A percentile compares a stretch with the other conserved stretches of the same genome.
Evolutionary conservation across 345 rosid species (phyloP).

Genomic region (Barbarea vulgaris): DNA sequence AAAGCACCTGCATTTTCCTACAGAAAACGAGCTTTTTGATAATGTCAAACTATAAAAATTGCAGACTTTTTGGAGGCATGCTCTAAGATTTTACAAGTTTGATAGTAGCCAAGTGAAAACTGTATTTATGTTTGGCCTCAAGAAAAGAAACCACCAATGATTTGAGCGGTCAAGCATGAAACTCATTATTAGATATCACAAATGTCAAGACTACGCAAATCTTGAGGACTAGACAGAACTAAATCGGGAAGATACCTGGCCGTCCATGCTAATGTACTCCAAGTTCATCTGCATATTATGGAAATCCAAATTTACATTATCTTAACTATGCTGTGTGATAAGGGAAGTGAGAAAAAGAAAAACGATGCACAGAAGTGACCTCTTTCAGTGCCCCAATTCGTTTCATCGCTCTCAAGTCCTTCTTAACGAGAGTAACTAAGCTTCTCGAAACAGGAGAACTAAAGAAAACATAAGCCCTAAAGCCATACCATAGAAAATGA

Average conservation of each 20-base stretch:
- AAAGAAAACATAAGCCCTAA: conserved; percentile 95
- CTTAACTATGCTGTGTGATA: neutral
- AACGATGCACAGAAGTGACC: conserved; percentile 48
- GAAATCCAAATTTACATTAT: neutral
- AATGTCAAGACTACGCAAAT: conserved; percentile 1
- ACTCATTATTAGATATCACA: neutral
- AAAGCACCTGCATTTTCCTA: neutral
- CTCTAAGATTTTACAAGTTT: neutral
- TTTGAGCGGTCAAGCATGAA: neutral
- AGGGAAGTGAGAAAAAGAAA: conserved; percentile 7
- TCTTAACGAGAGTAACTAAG: conserved; percentile 70
- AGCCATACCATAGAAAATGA: conserved; percentile 15
- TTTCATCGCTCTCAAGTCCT: conserved; percentile 71
- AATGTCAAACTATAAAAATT: neutral
- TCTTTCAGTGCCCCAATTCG: conserved; percentile 91
- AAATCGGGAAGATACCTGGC: conserved; percentile 61
- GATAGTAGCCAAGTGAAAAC: neutral
- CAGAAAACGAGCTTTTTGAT: too few species aligned
- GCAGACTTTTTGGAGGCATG: conserved; percentile 6
- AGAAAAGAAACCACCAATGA: conserved; percentile 21
- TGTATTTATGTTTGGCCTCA: conserved; percentile 2
- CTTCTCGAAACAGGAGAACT: conserved; percentile 88
- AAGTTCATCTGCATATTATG: conserved; percentile 84
- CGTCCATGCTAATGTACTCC: conserved; percentile 92
- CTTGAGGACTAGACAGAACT: neutral